phyloP scores from a whole-genome alignment of 2,329 filamentous ascomycete species.

The Fusarium nurragi region DNA sequence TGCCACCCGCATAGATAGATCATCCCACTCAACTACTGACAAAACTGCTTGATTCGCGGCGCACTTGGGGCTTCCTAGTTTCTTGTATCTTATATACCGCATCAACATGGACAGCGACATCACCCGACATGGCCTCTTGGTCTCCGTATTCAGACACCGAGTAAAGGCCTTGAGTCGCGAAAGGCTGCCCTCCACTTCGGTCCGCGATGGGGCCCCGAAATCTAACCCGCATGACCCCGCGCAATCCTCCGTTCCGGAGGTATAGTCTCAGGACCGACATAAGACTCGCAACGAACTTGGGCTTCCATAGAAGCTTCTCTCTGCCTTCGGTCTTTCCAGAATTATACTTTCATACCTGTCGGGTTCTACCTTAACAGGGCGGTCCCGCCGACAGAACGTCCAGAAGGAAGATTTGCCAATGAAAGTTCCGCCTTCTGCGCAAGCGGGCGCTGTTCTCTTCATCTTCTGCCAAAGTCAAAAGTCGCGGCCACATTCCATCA shows the following conservation, averaged over 20 bases:
- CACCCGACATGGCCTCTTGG: not conserved
- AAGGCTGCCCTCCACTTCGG: not conserved
- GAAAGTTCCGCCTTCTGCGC: not conserved
- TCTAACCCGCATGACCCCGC: not conserved
- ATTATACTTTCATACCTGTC: conserved; percentile 7
- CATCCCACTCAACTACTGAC: not conserved
- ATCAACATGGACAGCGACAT: not conserved
- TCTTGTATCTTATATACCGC: not conserved
- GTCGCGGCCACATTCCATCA: conserved; percentile 23
- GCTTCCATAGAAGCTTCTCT: conserved; percentile 16
- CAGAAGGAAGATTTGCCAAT: conserved; percentile 16
- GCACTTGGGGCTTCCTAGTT: not conserved
- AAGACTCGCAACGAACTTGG: conserved; percentile 1
- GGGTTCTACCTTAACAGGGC: not conserved
- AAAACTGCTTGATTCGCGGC: not conserved
- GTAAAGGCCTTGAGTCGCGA: not conserved
- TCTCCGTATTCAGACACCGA: not conserved
- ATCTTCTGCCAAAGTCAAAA: conserved; percentile 14
- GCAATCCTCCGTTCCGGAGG: not conserved
- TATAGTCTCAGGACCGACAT: not conserved
- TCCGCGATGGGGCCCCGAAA: not conserved
- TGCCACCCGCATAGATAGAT: not conserved
- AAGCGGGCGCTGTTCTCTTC: not conserved
- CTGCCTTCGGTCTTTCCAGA: conserved; percentile 11
- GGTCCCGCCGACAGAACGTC: conserved; percentile 18